phyloP scores from a whole-genome alignment of 495 filamentous ascomycete genomes.

The Podospora pseudocomata region DNA sequence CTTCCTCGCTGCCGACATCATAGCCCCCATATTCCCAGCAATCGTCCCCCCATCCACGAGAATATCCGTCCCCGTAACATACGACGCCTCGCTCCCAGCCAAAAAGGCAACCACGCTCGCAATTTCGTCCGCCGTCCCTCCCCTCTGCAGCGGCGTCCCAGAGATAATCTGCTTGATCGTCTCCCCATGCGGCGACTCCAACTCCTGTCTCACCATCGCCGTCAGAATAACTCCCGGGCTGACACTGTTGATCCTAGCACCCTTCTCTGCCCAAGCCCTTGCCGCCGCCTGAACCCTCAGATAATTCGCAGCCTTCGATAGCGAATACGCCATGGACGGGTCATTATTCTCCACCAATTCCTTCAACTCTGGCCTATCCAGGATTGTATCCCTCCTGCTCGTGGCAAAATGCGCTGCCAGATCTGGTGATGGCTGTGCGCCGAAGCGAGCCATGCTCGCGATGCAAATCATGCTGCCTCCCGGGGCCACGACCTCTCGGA shows the following conservation, averaged over 20 bases:
- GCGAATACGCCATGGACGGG: slow-evolving; percentile 49
- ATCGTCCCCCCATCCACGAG: slow-evolving; percentile 53
- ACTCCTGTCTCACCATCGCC: slow-evolving; percentile 22
- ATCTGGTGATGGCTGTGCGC: slow-evolving; percentile 11
- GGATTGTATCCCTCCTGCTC: slow-evolving; percentile 17
- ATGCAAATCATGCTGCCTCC: slow-evolving; percentile 23
- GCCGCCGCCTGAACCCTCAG: slow-evolving; percentile 50
- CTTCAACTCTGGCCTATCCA: slow-evolving; percentile 8
- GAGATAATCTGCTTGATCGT: slow-evolving; percentile 16
- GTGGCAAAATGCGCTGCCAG: slow-evolving; percentile 16
- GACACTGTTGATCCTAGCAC: slow-evolving; percentile 51
- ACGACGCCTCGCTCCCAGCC: slow-evolving; percentile 46
- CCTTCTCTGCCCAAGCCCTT: slow-evolving; percentile 46
- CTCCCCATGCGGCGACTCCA: slow-evolving; percentile 11
- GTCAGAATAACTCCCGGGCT: slow-evolving; percentile 48
- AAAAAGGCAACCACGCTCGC: slow-evolving; percentile 52
- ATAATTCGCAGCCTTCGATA: slow-evolving; percentile 50
- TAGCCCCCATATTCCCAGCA: slow-evolving; percentile 6
- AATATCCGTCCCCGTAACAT: slow-evolving; percentile 53
- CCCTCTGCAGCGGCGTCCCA: slow-evolving; percentile 19
- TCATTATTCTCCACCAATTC: slow-evolving; percentile 13
- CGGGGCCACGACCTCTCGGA: slow-evolving; percentile 13
- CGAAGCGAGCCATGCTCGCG: slow-evolving; percentile 23
- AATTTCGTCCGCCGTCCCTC: slow-evolving; percentile 47
- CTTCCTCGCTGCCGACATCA: not conserved